These are phyloP conservation scores for Fusarium circinatum DNA, from an alignment of 2,329 filamentous ascomycete genomes.

Conservation along the genomic window DNA sequence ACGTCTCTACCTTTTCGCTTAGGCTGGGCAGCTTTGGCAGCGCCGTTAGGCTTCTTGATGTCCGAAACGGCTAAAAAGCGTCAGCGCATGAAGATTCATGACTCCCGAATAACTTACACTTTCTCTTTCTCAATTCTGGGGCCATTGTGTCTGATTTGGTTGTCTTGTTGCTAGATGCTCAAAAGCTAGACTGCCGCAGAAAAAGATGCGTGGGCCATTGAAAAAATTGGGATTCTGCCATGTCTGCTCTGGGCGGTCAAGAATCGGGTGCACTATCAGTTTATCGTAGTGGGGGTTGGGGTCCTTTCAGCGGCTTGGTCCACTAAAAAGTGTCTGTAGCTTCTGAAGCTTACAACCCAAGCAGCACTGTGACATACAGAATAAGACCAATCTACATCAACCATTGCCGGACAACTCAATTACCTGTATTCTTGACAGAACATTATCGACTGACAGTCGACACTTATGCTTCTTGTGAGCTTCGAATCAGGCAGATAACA, in stretches of 20 bases:
- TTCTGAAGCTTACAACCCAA: slow-evolving; percentile 25
- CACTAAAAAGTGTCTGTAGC: slow-evolving; percentile 34
- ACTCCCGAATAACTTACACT: slow-evolving; percentile 39
- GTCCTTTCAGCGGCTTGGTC: slow-evolving; percentile 25
- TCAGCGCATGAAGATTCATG: slow-evolving; percentile 28
- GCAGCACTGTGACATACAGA: neutral
- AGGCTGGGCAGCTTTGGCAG: slow-evolving; percentile 48
- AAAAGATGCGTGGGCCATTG: slow-evolving; percentile 36
- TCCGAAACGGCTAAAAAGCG: slow-evolving; percentile 40
- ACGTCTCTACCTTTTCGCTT: slow-evolving; percentile 51
- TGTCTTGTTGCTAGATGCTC: slow-evolving; percentile 24
- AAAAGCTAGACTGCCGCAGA: slow-evolving; percentile 38
- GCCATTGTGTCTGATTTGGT: slow-evolving; percentile 53
- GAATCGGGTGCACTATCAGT: slow-evolving; percentile 34
- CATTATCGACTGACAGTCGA: neutral
- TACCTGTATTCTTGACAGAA: neutral
- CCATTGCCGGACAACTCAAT: neutral
- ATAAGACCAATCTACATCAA: neutral
- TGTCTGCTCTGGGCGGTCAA: slow-evolving; percentile 46
- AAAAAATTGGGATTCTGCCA: slow-evolving; percentile 54
- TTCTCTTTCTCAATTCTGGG: slow-evolving; percentile 56
- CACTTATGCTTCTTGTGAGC: neutral
- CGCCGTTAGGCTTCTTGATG: slow-evolving; percentile 46
- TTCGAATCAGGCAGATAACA: rapidly evolving
- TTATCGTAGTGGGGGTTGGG: slow-evolving; percentile 39